Conservation (phyloP, 257 asterid genomes). For the Solanum appendiculatum region DNA sequence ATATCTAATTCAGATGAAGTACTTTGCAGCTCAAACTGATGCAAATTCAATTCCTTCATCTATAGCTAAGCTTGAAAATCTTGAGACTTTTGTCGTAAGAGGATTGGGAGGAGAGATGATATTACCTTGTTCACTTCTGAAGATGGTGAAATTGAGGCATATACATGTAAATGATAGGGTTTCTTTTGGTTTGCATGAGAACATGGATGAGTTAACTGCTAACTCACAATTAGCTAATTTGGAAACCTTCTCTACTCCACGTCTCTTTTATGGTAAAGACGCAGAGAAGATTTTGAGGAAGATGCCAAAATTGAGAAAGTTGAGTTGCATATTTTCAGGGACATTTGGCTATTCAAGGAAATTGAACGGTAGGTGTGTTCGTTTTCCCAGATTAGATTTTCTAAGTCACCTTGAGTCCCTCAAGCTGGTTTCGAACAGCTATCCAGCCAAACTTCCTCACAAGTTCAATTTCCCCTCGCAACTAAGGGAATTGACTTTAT, state of each 20-base stretch:
- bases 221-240: background rate
- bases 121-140: background rate
- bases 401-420: background rate
- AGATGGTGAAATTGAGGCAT: background rate
- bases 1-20: background rate
- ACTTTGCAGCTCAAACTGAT: background rate
- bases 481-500: background rate
- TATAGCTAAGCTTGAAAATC: background rate
- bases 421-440: background rate
- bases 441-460: background rate
- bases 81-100: background rate
- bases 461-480: background rate
- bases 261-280: background rate
- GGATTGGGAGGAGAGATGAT: background rate
- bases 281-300: background rate
- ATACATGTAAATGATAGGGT: background rate
- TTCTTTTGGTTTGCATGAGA: background rate
- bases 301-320: background rate
- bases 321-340: background rate
- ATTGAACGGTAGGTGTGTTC: background rate
- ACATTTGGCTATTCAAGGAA: constrained; percentile 1
- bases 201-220: background rate
- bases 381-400: background rate
- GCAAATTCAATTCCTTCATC: background rate
- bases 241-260: background rate